Conservation (phyloP, 257 asterid species). For the Jaltomata sinuosa region DNA sequence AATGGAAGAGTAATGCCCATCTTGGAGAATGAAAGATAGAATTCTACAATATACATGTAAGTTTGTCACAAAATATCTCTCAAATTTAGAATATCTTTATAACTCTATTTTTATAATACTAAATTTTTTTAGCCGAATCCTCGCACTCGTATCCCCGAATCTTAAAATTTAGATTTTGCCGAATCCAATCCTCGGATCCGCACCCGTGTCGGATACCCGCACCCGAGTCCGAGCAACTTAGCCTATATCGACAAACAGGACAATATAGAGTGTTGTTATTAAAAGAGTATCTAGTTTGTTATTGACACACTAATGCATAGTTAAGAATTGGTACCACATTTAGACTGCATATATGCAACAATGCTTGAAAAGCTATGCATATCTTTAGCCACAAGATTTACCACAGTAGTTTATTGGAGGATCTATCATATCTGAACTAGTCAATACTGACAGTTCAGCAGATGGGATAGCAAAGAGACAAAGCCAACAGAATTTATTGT, state of each 20-base stretch:
- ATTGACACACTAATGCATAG: neutral
- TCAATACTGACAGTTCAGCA: neutral
- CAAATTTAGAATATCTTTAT: no score
- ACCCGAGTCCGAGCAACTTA: no score
- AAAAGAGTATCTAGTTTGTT: neutral
- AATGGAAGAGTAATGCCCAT: no score
- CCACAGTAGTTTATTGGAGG: neutral
- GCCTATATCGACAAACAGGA: neutral
- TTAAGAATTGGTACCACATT: neutral
- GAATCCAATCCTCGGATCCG: no score
- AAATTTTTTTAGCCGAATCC: no score
- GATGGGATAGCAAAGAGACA: neutral
- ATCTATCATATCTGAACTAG: neutral
- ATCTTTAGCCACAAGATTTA: neutral
- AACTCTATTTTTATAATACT: no score
- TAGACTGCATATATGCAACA: neutral
- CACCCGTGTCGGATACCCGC: no score
- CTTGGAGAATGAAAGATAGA: no score
- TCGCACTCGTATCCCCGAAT: no score
- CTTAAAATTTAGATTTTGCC: no score
- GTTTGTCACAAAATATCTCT: no score
- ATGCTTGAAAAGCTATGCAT: neutral
- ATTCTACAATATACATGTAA: no score
- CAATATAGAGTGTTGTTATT: neutral
- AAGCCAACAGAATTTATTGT: neutral